A percentile compares a stretch with the other conserved stretches of the same genome.
Evolutionary conservation across 2,329 filamentous ascomycete species (phyloP).

Genomic region (Onygenales sp.): DNA sequence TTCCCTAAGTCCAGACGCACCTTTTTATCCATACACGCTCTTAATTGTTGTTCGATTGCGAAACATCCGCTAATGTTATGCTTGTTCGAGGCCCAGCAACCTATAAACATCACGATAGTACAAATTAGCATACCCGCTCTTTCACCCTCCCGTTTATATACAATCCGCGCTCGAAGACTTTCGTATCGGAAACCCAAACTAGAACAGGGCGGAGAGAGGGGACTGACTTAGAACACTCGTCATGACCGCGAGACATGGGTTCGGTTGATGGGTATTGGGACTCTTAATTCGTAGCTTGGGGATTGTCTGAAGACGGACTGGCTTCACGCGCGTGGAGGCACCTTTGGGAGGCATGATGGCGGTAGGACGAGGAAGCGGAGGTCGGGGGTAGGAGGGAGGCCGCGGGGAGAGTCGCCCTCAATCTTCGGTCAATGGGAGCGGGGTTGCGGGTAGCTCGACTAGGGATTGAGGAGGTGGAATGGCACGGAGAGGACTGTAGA

Average conservation of each 20-base stretch:
- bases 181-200: neutral
- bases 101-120: constrained; percentile 15
- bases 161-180: too few relatives aligned
- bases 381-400: neutral
- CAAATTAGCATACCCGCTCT: neutral
- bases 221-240: constrained; percentile 54
- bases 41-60: constrained; percentile 50
- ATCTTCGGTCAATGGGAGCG: too few relatives aligned
- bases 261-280: constrained; percentile 50
- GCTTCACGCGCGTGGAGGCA: constrained; percentile 34
- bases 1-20: constrained; percentile 35
- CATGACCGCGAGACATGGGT: constrained; percentile 59
- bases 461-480: too few relatives aligned
- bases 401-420: too few relatives aligned
- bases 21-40: constrained; percentile 70
- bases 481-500: too few relatives aligned
- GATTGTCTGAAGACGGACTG: constrained; percentile 38
- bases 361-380: neutral
- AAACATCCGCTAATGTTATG: constrained; percentile 47
- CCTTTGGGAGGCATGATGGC: constrained; percentile 35
- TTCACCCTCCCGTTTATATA: too few relatives aligned
- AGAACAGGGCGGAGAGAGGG: neutral
- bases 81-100: constrained; percentile 40
- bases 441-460: too few relatives aligned
- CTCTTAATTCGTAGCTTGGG: constrained; percentile 52